Evolutionary conservation across 139 green algal species (phyloP).

Genomic region (Gonium pectorale): DNA sequence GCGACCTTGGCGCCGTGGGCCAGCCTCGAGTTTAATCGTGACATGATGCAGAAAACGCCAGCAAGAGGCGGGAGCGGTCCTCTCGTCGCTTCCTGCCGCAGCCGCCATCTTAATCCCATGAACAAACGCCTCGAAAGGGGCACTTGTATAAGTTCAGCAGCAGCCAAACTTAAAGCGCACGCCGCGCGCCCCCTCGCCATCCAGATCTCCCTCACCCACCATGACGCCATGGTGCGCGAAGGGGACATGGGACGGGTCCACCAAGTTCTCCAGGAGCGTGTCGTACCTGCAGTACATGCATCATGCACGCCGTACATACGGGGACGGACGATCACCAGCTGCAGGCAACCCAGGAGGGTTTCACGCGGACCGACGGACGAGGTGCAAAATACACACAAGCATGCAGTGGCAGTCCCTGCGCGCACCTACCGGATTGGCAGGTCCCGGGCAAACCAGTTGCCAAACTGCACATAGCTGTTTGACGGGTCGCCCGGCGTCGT

Average conservation of each 20-base stretch:
- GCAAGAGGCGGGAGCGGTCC: not conserved
- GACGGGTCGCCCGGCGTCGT: not conserved
- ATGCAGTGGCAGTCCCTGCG: not conserved
- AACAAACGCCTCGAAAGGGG: not conserved
- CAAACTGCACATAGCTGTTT: not conserved
- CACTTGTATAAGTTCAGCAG: not conserved
- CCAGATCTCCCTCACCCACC: too few relatives aligned
- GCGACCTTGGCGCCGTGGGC: not conserved
- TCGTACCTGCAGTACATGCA: constrained; percentile 33
- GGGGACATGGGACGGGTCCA: constrained; percentile 79
- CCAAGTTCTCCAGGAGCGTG: constrained; percentile 75
- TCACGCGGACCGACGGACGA: too few relatives aligned
- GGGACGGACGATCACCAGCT: not conserved
- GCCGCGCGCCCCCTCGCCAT: not conserved
- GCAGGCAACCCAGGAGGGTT: too few relatives aligned
- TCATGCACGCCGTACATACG: too few relatives aligned
- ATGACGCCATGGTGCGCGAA: constrained; percentile 75
- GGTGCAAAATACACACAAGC: not conserved
- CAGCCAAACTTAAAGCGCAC: not conserved
- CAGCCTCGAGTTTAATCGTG: not conserved
- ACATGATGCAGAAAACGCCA: not conserved
- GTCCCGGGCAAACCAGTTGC: constrained; percentile 29
- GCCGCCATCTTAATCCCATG: not conserved
- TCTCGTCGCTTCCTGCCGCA: not conserved
- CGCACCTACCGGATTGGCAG: constrained; percentile 15